Evolutionary conservation across 2,329 filamentous ascomycete species (phyloP), one percentile per base, ranked within the genome.

Genomic region (Hansfordia pulvinata): DNA sequence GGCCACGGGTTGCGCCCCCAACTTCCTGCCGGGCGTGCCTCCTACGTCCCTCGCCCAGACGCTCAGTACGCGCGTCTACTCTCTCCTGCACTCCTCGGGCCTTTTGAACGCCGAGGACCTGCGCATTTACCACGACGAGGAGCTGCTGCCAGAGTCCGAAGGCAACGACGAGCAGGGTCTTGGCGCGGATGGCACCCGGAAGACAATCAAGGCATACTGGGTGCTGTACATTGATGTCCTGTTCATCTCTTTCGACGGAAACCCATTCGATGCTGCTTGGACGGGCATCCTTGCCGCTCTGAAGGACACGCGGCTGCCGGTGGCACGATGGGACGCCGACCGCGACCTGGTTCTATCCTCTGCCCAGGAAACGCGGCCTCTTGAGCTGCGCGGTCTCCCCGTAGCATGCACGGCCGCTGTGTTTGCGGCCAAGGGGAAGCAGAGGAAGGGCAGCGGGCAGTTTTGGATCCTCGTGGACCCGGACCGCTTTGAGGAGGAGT

Each of bases 141-240:
- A 54, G 1, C 43, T 26, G 6, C 30, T 30, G 18, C 34, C 30
- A 6, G 34, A 28, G 18, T 35, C 35, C 6, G 46, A 47, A n/a
- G 35, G 38, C 5, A 39, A 34, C 12, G 20, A 23, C 4, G 36
- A 46, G 9, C 31, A 35, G 8, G 43, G 44, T 5, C 36, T 37
- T 1, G 37, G 37, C 2, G 40, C 41, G 12, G 35, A 28, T 12
- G 27, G 32, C 17, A 30, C 32, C 4, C 33, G 47, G 28, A 50
- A 49, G 19, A 47, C 53, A 31, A 53, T 88, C 8, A 88, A 81
- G 47, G 90, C 79, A 0, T 96, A 92, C 52, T 98, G 88, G 90
- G 76, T 82, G 8, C 70, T 98, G 12, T 94, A 93, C 52, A 81
- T 98, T 37, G 88, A 96, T 46, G 64, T 94, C n/a, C 69, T 94